Evolutionary conservation across 1,139 yeast genomes (phyloP), one percentile per base, ranked within the genome.

Genomic region (Candida neerlandica): DNA sequence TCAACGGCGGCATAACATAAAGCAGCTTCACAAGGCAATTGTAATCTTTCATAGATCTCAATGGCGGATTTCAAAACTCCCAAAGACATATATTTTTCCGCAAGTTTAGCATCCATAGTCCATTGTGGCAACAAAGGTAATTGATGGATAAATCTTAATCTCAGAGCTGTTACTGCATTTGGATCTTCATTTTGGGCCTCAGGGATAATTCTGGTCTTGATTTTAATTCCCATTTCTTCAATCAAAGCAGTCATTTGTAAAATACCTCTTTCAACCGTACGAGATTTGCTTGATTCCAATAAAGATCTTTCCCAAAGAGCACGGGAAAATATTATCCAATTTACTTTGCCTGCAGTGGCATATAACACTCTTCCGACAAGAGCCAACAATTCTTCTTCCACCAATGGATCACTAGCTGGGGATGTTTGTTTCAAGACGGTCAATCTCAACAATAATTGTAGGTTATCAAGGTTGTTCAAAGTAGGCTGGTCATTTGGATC

Each of bases 181-280:
- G 62, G 64, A 1, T 60, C 55, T 6, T 62, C 64, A 5, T 63
- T 59, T 19, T 58, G 62, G 2, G 73, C 77, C 27, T 66, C 66
- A 4, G 95, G 90, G 43, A 88, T 77, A 47, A 84, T 68, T 53
- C 85, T 77, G 2, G 85, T 70, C 51, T 80, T 76, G 46, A 89
- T 82, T 50, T 84, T 83, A 51, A 86, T 76, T 1, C 96, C 96
- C 41, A 91, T 74, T 64, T 92, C 98, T 62, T 92, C 97, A 27
- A 92, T 94, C 45, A 95, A 74, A 4, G 96, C 85, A 46, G 94
- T 95, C 86, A 95, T 85, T 68, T 95, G 99, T 48, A 94, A 74
- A 12, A 92, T 85, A 47, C 98, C 98, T 66, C 99, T 81, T 68
- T 95, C 99, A 19, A 92, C 85, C 0, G 98, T 92, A 62, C 89